Evolutionary conservation across 2,329 filamentous ascomycete genomes (phyloP).

Genomic region (Blastomyces silverae): DNA sequence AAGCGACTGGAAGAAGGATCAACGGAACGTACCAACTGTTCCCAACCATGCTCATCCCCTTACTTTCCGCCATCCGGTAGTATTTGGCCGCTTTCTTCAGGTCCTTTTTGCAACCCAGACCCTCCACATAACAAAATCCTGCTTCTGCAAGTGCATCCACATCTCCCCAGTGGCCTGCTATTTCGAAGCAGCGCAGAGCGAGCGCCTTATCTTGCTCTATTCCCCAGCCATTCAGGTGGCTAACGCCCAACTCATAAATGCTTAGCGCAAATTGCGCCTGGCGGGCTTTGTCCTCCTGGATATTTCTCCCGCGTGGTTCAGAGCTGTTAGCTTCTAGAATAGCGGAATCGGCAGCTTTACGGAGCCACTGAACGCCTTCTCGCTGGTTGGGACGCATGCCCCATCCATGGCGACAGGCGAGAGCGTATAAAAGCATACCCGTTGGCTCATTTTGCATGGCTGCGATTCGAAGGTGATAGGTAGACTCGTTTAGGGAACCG

Average conservation of each 20-base stretch:
- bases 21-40: slow-evolving; percentile 72
- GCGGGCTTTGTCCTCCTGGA: slow-evolving; percentile 68
- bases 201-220: slow-evolving; percentile 86
- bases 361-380: slow-evolving; percentile 86
- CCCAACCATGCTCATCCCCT: slow-evolving; percentile 94
- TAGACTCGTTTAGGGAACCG: slow-evolving; percentile 84
- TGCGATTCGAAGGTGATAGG: slow-evolving; percentile 87
- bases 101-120: slow-evolving; percentile 90
- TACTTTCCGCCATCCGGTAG: slow-evolving; percentile 82
- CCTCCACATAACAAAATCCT: slow-evolving; percentile 92
- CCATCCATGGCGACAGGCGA: slow-evolving; percentile 95
- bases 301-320: slow-evolving; percentile 56
- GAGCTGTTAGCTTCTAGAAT: slow-evolving; percentile 70
- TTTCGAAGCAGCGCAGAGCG: slow-evolving; percentile 89
- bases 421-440: slow-evolving; percentile 90
- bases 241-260: slow-evolving; percentile 93
- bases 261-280: slow-evolving; percentile 91
- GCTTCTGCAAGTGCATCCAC: slow-evolving; percentile 89
- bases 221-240: slow-evolving; percentile 97
- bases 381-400: slow-evolving; percentile 88
- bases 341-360: slow-evolving; percentile 80
- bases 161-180: slow-evolving; percentile 92
- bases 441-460: slow-evolving; percentile 80
- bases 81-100: slow-evolving; percentile 87
- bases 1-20: background rate